Percentiles rank a stretch among this genome's conserved stretches.
Conservation (phyloP, 176 grass and related monocot species). For the Avena sativa region DNA sequence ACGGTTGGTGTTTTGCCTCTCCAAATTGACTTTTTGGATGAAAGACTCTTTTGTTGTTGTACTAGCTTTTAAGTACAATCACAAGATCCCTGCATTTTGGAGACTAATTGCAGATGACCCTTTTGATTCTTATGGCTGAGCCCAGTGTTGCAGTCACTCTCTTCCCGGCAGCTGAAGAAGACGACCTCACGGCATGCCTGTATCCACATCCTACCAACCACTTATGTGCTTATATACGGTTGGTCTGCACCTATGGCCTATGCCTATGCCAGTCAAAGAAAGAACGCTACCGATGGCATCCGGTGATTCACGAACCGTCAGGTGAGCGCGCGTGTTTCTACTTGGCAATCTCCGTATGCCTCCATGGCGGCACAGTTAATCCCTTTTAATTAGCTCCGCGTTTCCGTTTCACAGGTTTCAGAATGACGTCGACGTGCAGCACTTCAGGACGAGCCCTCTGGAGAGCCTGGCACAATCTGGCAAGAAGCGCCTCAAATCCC, state of each 20-base stretch:
- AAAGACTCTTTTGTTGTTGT: conserved; percentile 19
- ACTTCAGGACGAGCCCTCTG: conserved; percentile 36
- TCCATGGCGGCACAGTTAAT: neutral
- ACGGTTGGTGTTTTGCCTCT: conserved; percentile 20
- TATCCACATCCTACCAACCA: conserved; percentile 44
- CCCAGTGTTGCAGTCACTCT: conserved; percentile 41
- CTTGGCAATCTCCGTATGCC: neutral
- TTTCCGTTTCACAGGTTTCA: conserved; percentile 72
- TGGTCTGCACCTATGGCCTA: neutral
- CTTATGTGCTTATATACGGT: conserved; percentile 21
- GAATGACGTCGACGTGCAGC: conserved; percentile 50
- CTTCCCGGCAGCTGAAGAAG: conserved; percentile 30
- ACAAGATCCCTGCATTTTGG: conserved; percentile 64
- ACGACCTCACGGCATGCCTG: conserved; percentile 27
- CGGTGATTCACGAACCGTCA: conserved; percentile 59
- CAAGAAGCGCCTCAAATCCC: conserved; percentile 31
- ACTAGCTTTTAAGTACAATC: conserved; percentile 50
- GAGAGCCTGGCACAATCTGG: conserved; percentile 26
- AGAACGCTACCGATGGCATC: conserved; percentile 53
- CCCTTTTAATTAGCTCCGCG: neutral
- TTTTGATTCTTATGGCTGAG: conserved; percentile 63
- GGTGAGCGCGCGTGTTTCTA: conserved; percentile 50
- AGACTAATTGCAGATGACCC: conserved; percentile 47
- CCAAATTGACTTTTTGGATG: neutral
- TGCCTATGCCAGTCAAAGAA: neutral